phyloP scores from a whole-genome alignment of 2,329 filamentous ascomycete genomes.

The Periconia sp. region DNA sequence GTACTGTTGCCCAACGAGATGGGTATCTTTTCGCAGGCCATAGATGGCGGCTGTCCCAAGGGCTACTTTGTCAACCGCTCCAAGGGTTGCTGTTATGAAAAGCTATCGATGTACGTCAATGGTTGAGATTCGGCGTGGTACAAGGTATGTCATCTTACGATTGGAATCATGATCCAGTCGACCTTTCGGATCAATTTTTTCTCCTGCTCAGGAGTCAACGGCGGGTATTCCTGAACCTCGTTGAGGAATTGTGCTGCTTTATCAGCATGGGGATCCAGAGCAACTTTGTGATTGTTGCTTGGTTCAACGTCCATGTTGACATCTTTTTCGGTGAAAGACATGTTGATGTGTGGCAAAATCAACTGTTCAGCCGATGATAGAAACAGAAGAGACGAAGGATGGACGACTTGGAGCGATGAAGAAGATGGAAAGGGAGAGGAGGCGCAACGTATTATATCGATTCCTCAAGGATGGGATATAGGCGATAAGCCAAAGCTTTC shows the following conservation, averaged over 20 bases:
- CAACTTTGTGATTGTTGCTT: not conserved
- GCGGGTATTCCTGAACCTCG: slow-evolving; percentile 1
- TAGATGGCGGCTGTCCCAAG: slow-evolving; percentile 55
- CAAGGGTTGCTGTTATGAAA: slow-evolving; percentile 42
- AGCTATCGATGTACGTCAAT: not conserved
- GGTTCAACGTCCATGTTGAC: not conserved
- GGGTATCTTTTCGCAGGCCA: slow-evolving; percentile 39
- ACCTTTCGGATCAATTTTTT: not conserved
- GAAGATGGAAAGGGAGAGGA: not conserved
- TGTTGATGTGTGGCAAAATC: not conserved
- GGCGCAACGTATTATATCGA: no score
- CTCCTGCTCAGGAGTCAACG: not conserved
- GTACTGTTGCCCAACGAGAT: slow-evolving; percentile 48
- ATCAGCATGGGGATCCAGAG: not conserved
- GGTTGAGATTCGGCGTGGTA: not conserved
- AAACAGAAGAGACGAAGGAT: not conserved
- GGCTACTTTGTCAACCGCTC: slow-evolving; percentile 59
- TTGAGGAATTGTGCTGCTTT: not conserved
- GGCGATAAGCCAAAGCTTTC: no score
- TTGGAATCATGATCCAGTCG: slow-evolving; percentile 4
- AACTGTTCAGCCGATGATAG: not conserved
- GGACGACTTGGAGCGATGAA: not conserved
- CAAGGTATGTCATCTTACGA: not conserved
- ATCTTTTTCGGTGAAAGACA: not conserved
- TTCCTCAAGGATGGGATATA: no score